Evolutionary conservation across 1,284 basidiomycete species (phyloP), one percentile per base, ranked within the genome.

Genomic region (Puccinia coronata): DNA sequence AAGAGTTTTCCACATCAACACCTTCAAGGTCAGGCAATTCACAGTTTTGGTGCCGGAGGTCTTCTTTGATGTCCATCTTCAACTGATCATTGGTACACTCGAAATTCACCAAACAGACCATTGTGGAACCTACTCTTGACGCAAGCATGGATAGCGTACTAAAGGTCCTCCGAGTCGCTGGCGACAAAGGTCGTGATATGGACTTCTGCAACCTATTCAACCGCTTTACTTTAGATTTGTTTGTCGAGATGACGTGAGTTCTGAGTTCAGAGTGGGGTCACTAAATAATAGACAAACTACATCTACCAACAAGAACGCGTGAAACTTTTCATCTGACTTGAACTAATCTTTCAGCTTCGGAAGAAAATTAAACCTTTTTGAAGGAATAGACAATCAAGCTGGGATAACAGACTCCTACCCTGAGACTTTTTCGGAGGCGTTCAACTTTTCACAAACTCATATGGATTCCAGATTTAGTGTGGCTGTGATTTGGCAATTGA

Each of bases 1-100:
- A 31, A 34, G 31, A 36, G 34, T 73, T 25, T 73, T 73, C 31
- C 31, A 43, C 36, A 55, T 20, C 11, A 51, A 55, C 41, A 51
- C 71, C n/a, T 73, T 53, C 49, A 25, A 55, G 51, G 71, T 73
- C n/a, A 73, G 71, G 9, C n/a, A 73, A 11, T 16, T 71, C 31
- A 71, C 47, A 41, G 47, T 11, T 47, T 25, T 47, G n/a, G 18
- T 16, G 18, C 9, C n/a, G 28, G 41, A 20, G 36, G 28, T 18
- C 25, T 23, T 71, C 2, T 18, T n/a, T 47, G 6, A 16, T 31
- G 31, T 59, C 23, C 55, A 55, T 55, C n/a, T 23, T 8, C 51
- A 55, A 55, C 51, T 55, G n/a, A 55, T 55, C 1, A 23, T 20
- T 20, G 51, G 51, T 9, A 9, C 51, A 55, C 51, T 28, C 36